Percentiles rank a stretch among this genome's conserved stretches.
Evolutionary conservation across 805 yeast species (phyloP).

Genomic region (Wickerhamia fluorescens): DNA sequence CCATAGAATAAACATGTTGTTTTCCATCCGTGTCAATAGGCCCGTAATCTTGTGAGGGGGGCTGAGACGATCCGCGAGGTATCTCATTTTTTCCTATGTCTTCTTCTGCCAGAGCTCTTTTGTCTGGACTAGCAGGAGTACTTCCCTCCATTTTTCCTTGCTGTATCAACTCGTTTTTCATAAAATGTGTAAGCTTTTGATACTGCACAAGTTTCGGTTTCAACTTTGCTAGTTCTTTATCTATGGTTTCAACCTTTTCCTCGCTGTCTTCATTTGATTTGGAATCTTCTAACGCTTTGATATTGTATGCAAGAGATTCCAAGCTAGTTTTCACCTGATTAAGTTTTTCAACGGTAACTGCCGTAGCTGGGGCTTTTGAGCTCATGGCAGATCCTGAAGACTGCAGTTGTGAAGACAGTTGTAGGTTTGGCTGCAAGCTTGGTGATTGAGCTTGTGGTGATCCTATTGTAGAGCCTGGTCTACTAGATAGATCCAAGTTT

Average conservation of each 20-base stretch:
- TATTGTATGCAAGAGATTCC: slow-evolving; percentile 15
- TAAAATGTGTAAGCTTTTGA: slow-evolving; percentile 16
- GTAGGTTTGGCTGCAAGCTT: not conserved
- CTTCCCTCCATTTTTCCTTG: slow-evolving; percentile 5
- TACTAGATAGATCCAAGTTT: not conserved
- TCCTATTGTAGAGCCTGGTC: slow-evolving; percentile 1
- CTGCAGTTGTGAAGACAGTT: not conserved
- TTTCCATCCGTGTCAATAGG: not conserved
- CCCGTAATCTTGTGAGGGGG: not conserved
- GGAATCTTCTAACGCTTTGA: slow-evolving; percentile 15
- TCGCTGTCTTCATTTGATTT: slow-evolving; percentile 7
- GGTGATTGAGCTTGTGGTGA: too few species aligned
- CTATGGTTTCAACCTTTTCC: slow-evolving; percentile 3
- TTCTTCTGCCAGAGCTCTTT: too few species aligned
- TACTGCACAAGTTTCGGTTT: slow-evolving; percentile 14
- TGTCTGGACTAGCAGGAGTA: slow-evolving; percentile 1
- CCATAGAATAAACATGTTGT: too few species aligned
- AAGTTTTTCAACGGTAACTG: slow-evolving; percentile 13
- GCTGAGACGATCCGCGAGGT: not conserved
- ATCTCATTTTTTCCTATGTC: too few species aligned
- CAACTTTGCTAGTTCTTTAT: slow-evolving; percentile 8
- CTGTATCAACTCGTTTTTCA: slow-evolving; percentile 15
- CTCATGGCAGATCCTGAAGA: slow-evolving; percentile 1
- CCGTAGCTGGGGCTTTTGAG: slow-evolving; percentile 4
- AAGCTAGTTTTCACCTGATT: slow-evolving; percentile 16